Evolutionary conservation across 140 eudicot species (phyloP), one percentile per base, ranked within the genome.

Genomic region (Flaveria floridana): DNA sequence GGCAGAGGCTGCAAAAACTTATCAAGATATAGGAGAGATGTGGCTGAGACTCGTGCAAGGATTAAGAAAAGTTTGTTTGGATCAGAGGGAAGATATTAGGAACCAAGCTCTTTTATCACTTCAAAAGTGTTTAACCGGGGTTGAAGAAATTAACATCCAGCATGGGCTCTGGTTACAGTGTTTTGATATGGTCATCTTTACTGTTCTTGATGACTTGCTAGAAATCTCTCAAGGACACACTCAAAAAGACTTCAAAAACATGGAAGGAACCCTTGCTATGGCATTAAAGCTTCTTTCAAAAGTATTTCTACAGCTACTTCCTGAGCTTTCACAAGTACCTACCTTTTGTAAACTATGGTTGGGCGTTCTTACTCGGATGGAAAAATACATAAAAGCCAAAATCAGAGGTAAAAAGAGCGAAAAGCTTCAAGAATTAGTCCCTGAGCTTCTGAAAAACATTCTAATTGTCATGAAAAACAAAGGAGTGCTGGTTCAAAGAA

Each of bases 21-120:
- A 82, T 73, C 92, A 85, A 57, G 96, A 92, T 80, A 87, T 92
- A 46, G 98, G 96, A 20, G 98, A 89, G 26, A 92, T 92, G 98
- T 92, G 98, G 98, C 85, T 92, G 78, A 89, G 87, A 84, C 91
- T 92, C 11, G 92, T 86, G 30, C 98, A 92, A 75, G 95, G 92
- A 7, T 52, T 92, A 53, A 73, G 96, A 65, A 92, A 89, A 85
- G 95, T 92, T 68, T 92, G 98, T 89, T 83, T 92, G 84, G 98
- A 92, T 76, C 96, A 90, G 79, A 84, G 98, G 73, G 98, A 92
- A 82, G 96, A 89, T 76, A 95, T 92, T 63, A 79, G 98, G 48
- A 92, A 87, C 77, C 98, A 92, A 44, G 96, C 98, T 13, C 89
- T 87, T 62, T 65, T 77, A 63, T 83, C 92, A 2, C 63, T 92